Conservation (phyloP, 2,329 filamentous ascomycete species). For the Colletotrichum spaethianum region DNA sequence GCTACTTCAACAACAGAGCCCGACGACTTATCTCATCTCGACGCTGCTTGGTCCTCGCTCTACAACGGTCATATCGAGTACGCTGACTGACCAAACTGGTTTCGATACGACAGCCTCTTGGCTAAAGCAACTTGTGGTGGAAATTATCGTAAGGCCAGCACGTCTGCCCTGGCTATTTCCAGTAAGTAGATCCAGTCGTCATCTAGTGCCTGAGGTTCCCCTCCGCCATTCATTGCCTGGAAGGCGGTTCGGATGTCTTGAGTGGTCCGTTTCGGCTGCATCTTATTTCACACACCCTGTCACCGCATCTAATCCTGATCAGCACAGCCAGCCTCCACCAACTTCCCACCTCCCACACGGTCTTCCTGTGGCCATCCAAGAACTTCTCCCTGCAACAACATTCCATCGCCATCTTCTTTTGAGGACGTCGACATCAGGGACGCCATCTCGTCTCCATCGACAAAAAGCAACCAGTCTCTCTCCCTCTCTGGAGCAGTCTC, state of each 20-base stretch:
- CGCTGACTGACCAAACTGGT: background rate
- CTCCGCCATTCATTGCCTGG: constrained; percentile 29
- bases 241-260: constrained; percentile 26
- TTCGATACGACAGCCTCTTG: background rate
- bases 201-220: constrained; percentile 28
- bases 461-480: background rate
- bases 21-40: background rate
- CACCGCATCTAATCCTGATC: constrained; percentile 36
- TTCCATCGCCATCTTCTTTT: background rate
- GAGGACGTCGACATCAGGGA: background rate
- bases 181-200: constrained; percentile 19
- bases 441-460: background rate
- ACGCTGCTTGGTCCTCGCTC: background rate
- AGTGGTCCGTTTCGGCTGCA: constrained; percentile 36
- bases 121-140: background rate
- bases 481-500: background rate
- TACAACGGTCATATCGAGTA: background rate
- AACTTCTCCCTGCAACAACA: constrained; percentile 6
- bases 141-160: background rate
- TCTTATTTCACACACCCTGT: constrained; percentile 31
- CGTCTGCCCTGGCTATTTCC: background rate
- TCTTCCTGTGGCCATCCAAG: constrained; percentile 13
- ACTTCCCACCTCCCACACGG: constrained; percentile 10
- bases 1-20: constrained; percentile 1
- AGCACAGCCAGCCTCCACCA: constrained; percentile 29